A percentile compares a stretch with the other conserved stretches of the same genome.
Evolutionary conservation across 2,329 filamentous ascomycete genomes (phyloP).

Genomic region (Botrytis fragariae): DNA sequence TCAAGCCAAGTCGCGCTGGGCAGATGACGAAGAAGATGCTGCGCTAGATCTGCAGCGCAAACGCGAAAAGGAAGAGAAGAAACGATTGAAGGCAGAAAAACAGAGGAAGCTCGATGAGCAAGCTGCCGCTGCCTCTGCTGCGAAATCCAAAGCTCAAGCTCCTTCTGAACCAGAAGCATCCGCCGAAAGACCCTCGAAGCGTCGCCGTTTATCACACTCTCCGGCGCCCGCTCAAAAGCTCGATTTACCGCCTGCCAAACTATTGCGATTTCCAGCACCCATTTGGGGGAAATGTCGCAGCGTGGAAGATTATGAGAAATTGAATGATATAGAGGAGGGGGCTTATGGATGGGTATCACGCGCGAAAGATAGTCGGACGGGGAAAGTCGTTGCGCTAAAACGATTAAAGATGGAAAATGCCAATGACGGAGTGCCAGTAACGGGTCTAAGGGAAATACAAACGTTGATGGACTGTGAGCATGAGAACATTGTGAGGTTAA

Average conservation of each 20-base stretch:
- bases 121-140: constrained; percentile 32
- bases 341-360: constrained; percentile 93
- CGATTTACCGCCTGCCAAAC: constrained; percentile 47
- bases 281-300: constrained; percentile 70
- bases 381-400: constrained; percentile 86
- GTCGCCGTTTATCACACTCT: constrained; percentile 49
- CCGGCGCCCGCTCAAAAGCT: constrained; percentile 32
- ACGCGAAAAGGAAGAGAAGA: constrained; percentile 85
- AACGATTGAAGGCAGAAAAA: constrained; percentile 78
- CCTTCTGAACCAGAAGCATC: constrained; percentile 37
- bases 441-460: constrained; percentile 89
- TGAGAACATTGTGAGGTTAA: constrained; percentile 75
- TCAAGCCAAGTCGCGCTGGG: constrained; percentile 70
- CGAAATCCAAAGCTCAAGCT: constrained; percentile 40
- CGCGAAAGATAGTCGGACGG: constrained; percentile 70
- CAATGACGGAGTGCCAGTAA: constrained; percentile 78
- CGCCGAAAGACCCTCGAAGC: constrained; percentile 59
- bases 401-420: constrained; percentile 82
- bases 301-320: constrained; percentile 82
- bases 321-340: constrained; percentile 97
- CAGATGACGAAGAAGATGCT: constrained; percentile 76
- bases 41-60: constrained; percentile 70
- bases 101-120: constrained; percentile 62
- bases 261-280: constrained; percentile 69
- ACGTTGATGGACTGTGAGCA: constrained; percentile 80